A percentile compares a stretch with the other conserved stretches of the same genome.
phyloP scores from a whole-genome alignment of 2,329 filamentous ascomycete genomes.

The Catunica adiposa region DNA sequence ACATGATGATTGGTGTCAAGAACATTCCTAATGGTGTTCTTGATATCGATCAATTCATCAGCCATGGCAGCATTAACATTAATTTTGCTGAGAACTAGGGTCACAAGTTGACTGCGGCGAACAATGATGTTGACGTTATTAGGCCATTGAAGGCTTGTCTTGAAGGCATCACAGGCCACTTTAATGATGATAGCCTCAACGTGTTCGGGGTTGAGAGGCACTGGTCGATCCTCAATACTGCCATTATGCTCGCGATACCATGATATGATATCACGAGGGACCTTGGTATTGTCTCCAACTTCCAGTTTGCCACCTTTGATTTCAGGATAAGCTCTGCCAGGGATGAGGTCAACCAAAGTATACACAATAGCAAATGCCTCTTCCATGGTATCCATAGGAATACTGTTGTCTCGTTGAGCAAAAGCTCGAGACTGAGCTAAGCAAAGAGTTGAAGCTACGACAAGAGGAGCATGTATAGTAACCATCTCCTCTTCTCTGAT shows the following conservation, averaged over 20 bases:
- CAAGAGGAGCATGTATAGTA: slow-evolving; percentile 63
- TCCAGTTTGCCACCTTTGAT: slow-evolving; percentile 14
- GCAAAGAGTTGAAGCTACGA: slow-evolving; percentile 43
- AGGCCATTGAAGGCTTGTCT: slow-evolving; percentile 28
- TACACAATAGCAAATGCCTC: slow-evolving; percentile 33
- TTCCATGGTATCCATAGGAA: slow-evolving; percentile 16
- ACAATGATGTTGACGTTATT: slow-evolving; percentile 33
- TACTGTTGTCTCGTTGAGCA: background rate
- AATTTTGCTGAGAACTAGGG: slow-evolving; percentile 39
- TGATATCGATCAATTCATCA: slow-evolving; percentile 1
- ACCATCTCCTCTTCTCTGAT: slow-evolving; percentile 93
- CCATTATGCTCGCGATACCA: slow-evolving; percentile 59
- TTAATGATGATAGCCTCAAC: slow-evolving; percentile 44
- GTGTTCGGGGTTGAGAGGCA: slow-evolving; percentile 40
- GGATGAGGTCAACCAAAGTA: slow-evolving; percentile 45
- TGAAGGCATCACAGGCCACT: slow-evolving; percentile 32
- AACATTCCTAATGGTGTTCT: slow-evolving; percentile 23
- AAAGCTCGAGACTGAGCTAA: slow-evolving; percentile 8
- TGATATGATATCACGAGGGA: slow-evolving; percentile 42
- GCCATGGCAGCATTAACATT: slow-evolving; percentile 1
- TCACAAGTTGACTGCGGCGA: slow-evolving; percentile 41
- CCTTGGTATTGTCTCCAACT: slow-evolving; percentile 21
- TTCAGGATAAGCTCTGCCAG: slow-evolving; percentile 42
- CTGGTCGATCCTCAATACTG: slow-evolving; percentile 43
- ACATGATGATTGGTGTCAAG: slow-evolving; percentile 33